phyloP scores from a whole-genome alignment of 768 basidiomycete species.

The Tulasnella sp. region DNA sequence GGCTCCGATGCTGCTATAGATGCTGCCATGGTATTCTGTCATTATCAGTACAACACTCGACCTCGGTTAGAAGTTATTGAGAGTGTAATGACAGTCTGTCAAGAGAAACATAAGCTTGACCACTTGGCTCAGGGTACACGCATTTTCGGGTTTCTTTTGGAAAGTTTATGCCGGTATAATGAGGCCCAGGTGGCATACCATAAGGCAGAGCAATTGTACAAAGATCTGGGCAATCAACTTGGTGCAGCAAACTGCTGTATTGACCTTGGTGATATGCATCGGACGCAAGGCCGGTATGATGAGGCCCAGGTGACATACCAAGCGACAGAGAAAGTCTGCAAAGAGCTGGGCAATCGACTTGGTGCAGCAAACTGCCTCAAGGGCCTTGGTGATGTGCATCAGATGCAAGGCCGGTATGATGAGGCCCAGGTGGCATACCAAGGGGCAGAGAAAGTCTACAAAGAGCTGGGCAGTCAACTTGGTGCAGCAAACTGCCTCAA shows the following conservation, averaged over 20 bases:
- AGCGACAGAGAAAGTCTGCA: too few species aligned
- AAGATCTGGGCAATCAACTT: neutral
- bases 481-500: neutral
- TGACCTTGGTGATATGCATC: neutral
- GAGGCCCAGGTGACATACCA: neutral
- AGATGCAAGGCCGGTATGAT: too few species aligned
- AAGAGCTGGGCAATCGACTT: neutral
- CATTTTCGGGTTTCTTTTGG: neutral
- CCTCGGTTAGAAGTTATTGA: neutral
- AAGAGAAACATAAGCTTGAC: neutral
- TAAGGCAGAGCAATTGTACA: neutral
- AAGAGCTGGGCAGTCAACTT: neutral
- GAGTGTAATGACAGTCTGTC: neutral
- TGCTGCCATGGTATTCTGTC: neutral
- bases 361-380: neutral
- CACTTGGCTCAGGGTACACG: too few species aligned
- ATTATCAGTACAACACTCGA: neutral
- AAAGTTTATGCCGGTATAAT: neutral
- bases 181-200: neutral
- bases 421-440: too few species aligned
- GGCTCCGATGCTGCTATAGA: neutral
- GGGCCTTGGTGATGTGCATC: too few species aligned
- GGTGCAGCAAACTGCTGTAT: neutral
- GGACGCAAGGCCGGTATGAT: neutral
- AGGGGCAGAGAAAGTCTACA: too few species aligned